Evolutionary conservation across 73 alveolate genomes (phyloP), one percentile per base, ranked within the genome.

Genomic region (Paramecium biaurelia): DNA sequence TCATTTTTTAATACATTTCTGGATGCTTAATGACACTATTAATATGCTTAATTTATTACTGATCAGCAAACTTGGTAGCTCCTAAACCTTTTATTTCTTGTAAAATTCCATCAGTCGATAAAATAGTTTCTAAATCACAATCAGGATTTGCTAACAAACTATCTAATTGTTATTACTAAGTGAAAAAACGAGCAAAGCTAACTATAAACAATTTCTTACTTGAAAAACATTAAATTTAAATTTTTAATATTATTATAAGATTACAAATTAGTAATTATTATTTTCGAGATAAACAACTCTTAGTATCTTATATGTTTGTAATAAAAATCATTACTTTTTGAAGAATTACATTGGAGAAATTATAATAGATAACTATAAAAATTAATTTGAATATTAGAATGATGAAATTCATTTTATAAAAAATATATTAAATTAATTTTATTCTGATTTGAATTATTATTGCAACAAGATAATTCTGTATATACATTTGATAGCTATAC

Each of bases 51-150:
- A 42, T 15, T 32, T 35, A 67, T 12, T 72, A 72, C 86, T 43
- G 56, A 24, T 79, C 90, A 30, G 90, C 90, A 79, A 79, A 79
- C 24, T 79, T 79, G 2, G 34, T 43, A 45, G 76, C 74, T 43
- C 90, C 90, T 24, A 42, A 26, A n/a, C 90, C 90, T 23, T 79
- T 79, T 20, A 79, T 79, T 79, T 79, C 90, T 20, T 38, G 90
- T 14, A 79, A 42, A 3, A 79, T 79, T 12, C 56, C 56, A 20
- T 79, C 90, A 14, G 90, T 41, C 6, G 30, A 24, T 20, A 79
- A 45, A 3, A 79, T 79, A 6, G 76, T 11, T 47, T 79, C 90
- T 10, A 79, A 45, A 24, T 58, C 32, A 7, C 90, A 79, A 42
- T 79, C 70, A n/a, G 70, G 76, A 42, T 43, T 41, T 12, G 45